A percentile compares a stretch with the other conserved stretches of the same genome.
Conservation (phyloP, 1,284 basidiomycete species). For the Sanghuangporus weigelae region DNA sequence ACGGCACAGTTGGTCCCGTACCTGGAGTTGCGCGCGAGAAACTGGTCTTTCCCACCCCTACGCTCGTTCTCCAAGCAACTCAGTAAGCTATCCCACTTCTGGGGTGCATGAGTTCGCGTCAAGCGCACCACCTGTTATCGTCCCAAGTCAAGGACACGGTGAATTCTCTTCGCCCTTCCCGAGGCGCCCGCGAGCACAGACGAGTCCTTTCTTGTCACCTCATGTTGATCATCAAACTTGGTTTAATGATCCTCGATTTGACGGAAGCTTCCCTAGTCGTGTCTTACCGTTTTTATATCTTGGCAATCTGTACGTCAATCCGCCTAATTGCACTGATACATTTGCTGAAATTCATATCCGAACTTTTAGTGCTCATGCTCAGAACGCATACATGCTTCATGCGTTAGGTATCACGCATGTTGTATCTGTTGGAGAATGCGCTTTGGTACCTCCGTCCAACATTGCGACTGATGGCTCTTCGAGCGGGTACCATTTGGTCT, state of each 20-base stretch:
- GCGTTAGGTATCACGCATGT: conserved; percentile 97
- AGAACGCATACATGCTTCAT: conserved; percentile 93
- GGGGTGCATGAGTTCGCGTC: conserved; percentile 8
- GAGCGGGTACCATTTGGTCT: conserved; percentile 34
- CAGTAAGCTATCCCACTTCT: conserved; percentile 14
- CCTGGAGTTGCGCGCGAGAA: conserved; percentile 11
- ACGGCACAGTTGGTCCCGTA: background rate
- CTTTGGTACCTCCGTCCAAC: conserved; percentile 64
- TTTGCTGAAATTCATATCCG: background rate
- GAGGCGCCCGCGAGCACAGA: conserved; percentile 62
- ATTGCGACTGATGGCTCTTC: conserved; percentile 24
- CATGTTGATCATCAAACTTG: conserved; percentile 75
- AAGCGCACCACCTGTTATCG: conserved; percentile 18
- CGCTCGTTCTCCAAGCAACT: conserved; percentile 17
- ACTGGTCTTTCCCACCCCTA: conserved; percentile 16
- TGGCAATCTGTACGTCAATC: conserved; percentile 76
- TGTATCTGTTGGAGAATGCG: conserved; percentile 94
- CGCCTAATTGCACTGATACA: conserved; percentile 15
- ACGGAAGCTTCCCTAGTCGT: conserved; percentile 92
- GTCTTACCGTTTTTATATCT: conserved; percentile 94
- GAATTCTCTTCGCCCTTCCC: conserved; percentile 18
- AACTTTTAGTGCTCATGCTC: conserved; percentile 73
- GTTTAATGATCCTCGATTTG: conserved; percentile 91
- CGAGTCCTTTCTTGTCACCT: conserved; percentile 59
- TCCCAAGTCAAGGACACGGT: conserved; percentile 21